Base-by-base conservation (phyloP, 805 yeast species). In the Yamadazyma sp. region DNA sequence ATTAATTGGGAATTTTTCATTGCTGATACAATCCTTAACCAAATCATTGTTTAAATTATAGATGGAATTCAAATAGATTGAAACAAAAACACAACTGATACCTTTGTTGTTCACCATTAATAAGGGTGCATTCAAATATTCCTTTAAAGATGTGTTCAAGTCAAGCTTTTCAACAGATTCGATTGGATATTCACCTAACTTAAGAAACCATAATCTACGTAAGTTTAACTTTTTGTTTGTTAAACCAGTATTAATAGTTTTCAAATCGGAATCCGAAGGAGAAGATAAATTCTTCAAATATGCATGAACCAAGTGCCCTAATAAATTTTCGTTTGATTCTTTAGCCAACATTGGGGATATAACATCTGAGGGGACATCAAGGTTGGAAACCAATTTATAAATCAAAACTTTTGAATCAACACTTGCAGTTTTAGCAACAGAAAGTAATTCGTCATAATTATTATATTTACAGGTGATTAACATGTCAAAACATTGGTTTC, bases 291-390 rank as follows among this genome's bases (percentile, higher is more conserved):
- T 79, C 1, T 44, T 42, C 25, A 78, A 66, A 35, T 78, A 70
- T 0, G 82, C 72, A 7, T 58, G 54, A 5, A 82, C 62, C 38
- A 78, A 62, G 3, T 66, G 60, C 3, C 61, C 39, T 25, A 88
- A 63, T 0, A 85, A 76, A 1, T 44, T 12, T 50, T 91, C 98
- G 47, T 87, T 86, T 30, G 78, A 75, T 49, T 91, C 98, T 47
- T 85, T 88, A 0, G 74, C 35, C 3, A 82, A 64, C n/a, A 79
- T 59, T 2, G 82, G 68, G 1, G 70, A 43, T 23, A 86, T 50
- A 0, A 60, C 67, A 9, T 51, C 42, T 2, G 76, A 65, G 16
- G 20, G 12, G 4, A 60, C 50, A 5, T 36, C 36, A 3, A 56
- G 43, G 9, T 45, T 43, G 1, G 53, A 35, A 9, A 87, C 52